Evolutionary conservation across 305 asterid genomes (phyloP).

Genomic region (Plantago lanceolata): DNA sequence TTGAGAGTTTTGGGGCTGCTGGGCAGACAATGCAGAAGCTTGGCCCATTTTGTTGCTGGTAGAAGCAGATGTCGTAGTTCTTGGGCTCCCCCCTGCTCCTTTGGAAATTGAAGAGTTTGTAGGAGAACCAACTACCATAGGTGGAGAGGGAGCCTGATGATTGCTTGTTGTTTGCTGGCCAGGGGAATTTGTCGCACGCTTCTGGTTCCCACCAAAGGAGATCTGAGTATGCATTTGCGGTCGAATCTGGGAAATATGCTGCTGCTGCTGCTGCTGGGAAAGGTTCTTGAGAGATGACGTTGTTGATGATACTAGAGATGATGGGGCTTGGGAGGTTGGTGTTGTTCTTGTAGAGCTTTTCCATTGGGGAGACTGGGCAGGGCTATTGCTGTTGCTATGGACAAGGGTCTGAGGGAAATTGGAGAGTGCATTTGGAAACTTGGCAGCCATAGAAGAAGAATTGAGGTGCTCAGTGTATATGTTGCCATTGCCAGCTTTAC

Average conservation of each 20-base stretch:
- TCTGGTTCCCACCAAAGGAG: conserved; percentile 79
- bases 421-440: conserved; percentile 49
- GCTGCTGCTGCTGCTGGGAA: conserved; percentile 48
- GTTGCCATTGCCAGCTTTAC: conserved; percentile 50
- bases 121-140: conserved; percentile 83
- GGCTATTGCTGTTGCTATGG: conserved; percentile 53
- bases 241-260: conserved; percentile 35
- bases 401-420: conserved; percentile 65
- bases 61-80: conserved; percentile 53
- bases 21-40: conserved; percentile 51
- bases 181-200: conserved; percentile 39
- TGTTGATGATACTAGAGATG: conserved; percentile 51
- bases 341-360: conserved; percentile 47
- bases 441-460: conserved; percentile 46
- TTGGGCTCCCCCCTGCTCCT: conserved; percentile 87
- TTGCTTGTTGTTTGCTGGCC: conserved; percentile 37
- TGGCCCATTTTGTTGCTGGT: conserved; percentile 51
- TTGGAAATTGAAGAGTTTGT: conserved; percentile 79
- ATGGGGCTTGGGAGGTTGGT: conserved; percentile 45
- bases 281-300: conserved; percentile 48
- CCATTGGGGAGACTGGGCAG: conserved; percentile 71
- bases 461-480: conserved; percentile 59
- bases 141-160: conserved; percentile 57
- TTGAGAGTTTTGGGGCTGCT: conserved; percentile 48
- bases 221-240: conserved; percentile 65